Conservation (phyloP, 306 rosid species). For the Begonia fuchsioides region DNA sequence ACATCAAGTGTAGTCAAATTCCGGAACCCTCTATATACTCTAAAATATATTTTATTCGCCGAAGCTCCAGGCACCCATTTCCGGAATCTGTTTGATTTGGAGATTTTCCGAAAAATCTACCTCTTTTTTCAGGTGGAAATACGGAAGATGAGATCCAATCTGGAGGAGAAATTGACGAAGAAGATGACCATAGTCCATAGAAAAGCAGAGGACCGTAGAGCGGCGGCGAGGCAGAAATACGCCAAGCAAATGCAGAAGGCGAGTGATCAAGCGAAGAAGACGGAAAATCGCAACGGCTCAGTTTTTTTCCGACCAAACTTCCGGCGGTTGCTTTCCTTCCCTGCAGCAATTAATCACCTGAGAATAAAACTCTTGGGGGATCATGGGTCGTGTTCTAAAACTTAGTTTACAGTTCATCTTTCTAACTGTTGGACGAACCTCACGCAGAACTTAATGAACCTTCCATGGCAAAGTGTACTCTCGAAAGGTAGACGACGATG, state of each 20-base stretch:
- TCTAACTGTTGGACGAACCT: too few species aligned
- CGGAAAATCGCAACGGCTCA: slow-evolving; percentile 23
- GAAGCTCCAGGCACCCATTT: too few species aligned
- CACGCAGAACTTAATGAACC: too few species aligned
- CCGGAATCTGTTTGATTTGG: background rate
- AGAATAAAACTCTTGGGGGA: too few species aligned
- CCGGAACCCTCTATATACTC: too few species aligned
- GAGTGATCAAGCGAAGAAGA: slow-evolving; percentile 43
- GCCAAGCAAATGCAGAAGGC: slow-evolving; percentile 52
- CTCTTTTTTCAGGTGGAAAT: slow-evolving; percentile 49
- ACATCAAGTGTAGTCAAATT: background rate
- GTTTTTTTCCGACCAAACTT: slow-evolving; percentile 30
- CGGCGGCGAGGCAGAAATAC: slow-evolving; percentile 54
- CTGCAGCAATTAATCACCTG: slow-evolving; percentile 19
- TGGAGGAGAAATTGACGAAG: slow-evolving; percentile 93
- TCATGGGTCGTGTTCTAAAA: too few species aligned
- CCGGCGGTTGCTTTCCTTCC: slow-evolving; percentile 95
- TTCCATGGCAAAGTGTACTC: too few species aligned
- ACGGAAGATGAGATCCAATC: slow-evolving; percentile 82
- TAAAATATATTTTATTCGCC: too few species aligned
- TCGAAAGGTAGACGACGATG: too few species aligned
- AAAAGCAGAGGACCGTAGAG: slow-evolving; percentile 86
- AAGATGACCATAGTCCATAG: slow-evolving; percentile 65
- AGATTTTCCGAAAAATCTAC: too few species aligned
- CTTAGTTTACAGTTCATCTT: too few species aligned